Evolutionary conservation across 2,329 filamentous ascomycete genomes (phyloP), one percentile per base, ranked within the genome.

Genomic region (Bipolaris bicolor): DNA sequence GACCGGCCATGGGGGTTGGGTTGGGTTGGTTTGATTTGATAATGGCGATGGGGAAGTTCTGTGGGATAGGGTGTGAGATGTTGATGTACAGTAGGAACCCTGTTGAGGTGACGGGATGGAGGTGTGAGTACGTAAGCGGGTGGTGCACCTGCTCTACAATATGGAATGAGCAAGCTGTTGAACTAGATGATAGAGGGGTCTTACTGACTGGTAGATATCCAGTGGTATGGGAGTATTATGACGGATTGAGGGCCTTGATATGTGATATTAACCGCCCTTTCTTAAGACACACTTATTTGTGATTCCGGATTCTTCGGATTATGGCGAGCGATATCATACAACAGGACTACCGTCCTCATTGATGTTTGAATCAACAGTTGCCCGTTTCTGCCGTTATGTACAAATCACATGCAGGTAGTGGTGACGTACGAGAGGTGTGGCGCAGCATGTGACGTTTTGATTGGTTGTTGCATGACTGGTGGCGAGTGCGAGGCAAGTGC

Each of bases 1-100:
- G 48, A n/a, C 51, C 65, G 24, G 65, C 67, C 65, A 68, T 68
- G 22, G 58, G 53, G 22, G n/a, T n/a, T n/a, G 41, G 48, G 3
- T 20, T 57, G n/a, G 18, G 18, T 7, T 37, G 24, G 18, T 36
- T 6, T 13, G 16, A 43, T 7, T 29, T 7, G 26, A 31, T 9
- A 3, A n/a, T n/a, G n/a, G n/a, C n/a, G n/a, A n/a, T n/a, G n/a
- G 20, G 20, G 20, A 20, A 20, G 20, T 45, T 9, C 6, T 22
- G 16, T 6, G 16, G 26, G 4, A 41, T 20, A 16, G 3, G 29
- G 18, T 29, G 20, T 20, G 20, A 20, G 20, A 20, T 20, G 50
- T 47, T 52, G 36, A 11, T 37, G 50, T 40, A n/a, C n/a, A n/a
- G 22, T 52, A 58, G 31, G 49, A 57, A 41, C 57, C 57, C 26